phyloP scores from a whole-genome alignment of 495 filamentous ascomycete genomes.

The Pyronema omphalodes region DNA sequence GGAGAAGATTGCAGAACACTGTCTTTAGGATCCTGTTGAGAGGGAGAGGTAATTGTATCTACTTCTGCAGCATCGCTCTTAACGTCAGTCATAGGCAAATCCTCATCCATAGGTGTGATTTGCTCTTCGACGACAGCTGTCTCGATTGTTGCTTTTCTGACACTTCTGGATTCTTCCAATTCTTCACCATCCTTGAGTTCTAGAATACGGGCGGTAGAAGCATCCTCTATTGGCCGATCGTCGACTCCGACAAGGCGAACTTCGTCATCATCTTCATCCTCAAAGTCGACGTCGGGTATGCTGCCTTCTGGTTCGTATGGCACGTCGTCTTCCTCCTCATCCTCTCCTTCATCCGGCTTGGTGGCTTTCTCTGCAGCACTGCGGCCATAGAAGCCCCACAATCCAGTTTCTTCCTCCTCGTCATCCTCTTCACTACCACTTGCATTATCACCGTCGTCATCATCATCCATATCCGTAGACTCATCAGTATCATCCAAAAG shows the following conservation, averaged over 20 bases:
- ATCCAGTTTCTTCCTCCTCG: slow-evolving; percentile 29
- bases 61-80: slow-evolving; percentile 16
- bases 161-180: too few relatives aligned
- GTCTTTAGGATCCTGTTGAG: slow-evolving; percentile 16
- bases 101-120: slow-evolving; percentile 28
- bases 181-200: slow-evolving; percentile 31
- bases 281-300: slow-evolving; percentile 1
- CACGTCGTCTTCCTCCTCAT: slow-evolving; percentile 16
- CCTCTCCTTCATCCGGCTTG: slow-evolving; percentile 16
- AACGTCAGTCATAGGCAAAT: slow-evolving; percentile 6
- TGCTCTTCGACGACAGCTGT: too few relatives aligned
- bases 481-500: slow-evolving; percentile 60
- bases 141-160: too few relatives aligned
- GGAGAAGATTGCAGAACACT: slow-evolving; percentile 22
- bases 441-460: slow-evolving; percentile 30
- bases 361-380: background rate
- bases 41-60: slow-evolving; percentile 20
- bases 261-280: slow-evolving; percentile 6
- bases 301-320: background rate
- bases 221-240: slow-evolving; percentile 18
- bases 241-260: background rate
- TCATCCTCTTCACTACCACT: slow-evolving; percentile 35
- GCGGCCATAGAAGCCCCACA: slow-evolving; percentile 47
- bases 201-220: slow-evolving; percentile 14
- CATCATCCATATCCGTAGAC: slow-evolving; percentile 76